Percentiles rank a stretch among this genome's conserved stretches.
Evolutionary conservation across 257 asterid genomes (phyloP).

Genomic region (Scutellaria barbata): DNA sequence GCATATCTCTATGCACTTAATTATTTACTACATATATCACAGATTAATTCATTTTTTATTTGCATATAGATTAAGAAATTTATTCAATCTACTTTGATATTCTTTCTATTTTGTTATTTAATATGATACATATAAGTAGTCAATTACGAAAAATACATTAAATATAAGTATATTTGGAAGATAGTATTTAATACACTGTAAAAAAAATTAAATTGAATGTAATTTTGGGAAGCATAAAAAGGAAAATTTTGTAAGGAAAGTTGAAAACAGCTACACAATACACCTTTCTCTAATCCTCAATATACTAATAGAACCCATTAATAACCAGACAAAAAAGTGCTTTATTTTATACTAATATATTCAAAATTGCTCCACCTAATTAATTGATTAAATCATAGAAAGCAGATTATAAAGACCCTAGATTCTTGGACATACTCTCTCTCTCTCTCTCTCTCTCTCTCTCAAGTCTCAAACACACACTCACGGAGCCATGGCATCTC

Average conservation of each 20-base stretch:
- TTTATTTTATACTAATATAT: conserved; percentile 6
- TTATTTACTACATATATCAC: too few species aligned
- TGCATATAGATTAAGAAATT: too few species aligned
- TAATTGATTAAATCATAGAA: not conserved
- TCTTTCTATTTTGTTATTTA: too few species aligned
- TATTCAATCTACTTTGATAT: too few species aligned
- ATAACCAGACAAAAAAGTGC: conserved; percentile 16
- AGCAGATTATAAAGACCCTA: conserved; percentile 16
- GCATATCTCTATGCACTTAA: too few species aligned
- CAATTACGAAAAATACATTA: too few species aligned
- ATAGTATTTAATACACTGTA: too few species aligned
- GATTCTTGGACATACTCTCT: not conserved
- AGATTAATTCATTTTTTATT: too few species aligned
- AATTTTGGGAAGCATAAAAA: not conserved
- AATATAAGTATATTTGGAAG: too few species aligned
- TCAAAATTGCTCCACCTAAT: conserved; percentile 7
- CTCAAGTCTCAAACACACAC: not conserved
- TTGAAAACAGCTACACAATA: conserved; percentile 19
- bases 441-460: not conserved
- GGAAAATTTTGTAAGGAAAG: too few species aligned
- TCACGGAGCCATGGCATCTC: conserved; percentile 35
- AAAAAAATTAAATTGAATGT: too few species aligned
- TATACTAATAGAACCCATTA: not conserved
- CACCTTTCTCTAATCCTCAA: not conserved
- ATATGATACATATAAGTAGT: too few species aligned